Evolutionary conservation across 139 green algal species (phyloP).

Genomic region (Chlorella ohadii): DNA sequence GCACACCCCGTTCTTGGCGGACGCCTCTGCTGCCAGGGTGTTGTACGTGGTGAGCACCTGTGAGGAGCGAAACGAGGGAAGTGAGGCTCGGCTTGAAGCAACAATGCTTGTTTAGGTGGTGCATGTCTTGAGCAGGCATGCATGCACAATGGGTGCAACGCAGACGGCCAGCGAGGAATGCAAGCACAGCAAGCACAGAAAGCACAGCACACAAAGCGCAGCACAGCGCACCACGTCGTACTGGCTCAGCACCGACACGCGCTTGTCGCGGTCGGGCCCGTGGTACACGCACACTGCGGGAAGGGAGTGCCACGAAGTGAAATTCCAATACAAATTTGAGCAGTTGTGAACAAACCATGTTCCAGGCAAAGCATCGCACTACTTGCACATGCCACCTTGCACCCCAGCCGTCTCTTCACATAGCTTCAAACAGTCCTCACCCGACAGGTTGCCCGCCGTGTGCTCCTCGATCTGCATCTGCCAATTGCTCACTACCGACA

Average conservation of each 20-base stretch:
- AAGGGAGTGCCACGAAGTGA: background rate
- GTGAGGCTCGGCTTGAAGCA: too few species aligned
- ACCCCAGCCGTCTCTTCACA: too few species aligned
- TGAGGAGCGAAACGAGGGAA: too few species aligned
- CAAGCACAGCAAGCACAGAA: background rate
- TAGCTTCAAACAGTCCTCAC: background rate
- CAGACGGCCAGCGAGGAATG: too few species aligned
- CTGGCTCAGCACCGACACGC: background rate
- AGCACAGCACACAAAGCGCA: background rate
- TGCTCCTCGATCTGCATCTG: slow-evolving; percentile 73
- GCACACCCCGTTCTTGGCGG: slow-evolving; percentile 9
- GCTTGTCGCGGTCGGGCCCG: slow-evolving; percentile 47
- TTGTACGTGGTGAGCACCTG: slow-evolving; percentile 26
- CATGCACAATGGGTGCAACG: too few species aligned
- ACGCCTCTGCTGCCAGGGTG: slow-evolving; percentile 27
- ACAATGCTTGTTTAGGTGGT: too few species aligned
- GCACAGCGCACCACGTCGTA: slow-evolving; percentile 29
- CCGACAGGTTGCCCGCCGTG: slow-evolving; percentile 50
- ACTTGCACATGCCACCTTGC: too few species aligned
- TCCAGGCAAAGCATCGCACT: background rate
- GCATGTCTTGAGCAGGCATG: too few species aligned
- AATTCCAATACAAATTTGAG: background rate
- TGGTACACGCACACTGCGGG: slow-evolving; percentile 53
- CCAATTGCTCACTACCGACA: slow-evolving; percentile 76
- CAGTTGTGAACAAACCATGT: background rate